Percentiles rank a stretch among this genome's conserved stretches.
These are phyloP conservation scores for Hypocreales sp. DNA, from an alignment of 2,329 filamentous ascomycete species.

Conservation along the genomic window DNA sequence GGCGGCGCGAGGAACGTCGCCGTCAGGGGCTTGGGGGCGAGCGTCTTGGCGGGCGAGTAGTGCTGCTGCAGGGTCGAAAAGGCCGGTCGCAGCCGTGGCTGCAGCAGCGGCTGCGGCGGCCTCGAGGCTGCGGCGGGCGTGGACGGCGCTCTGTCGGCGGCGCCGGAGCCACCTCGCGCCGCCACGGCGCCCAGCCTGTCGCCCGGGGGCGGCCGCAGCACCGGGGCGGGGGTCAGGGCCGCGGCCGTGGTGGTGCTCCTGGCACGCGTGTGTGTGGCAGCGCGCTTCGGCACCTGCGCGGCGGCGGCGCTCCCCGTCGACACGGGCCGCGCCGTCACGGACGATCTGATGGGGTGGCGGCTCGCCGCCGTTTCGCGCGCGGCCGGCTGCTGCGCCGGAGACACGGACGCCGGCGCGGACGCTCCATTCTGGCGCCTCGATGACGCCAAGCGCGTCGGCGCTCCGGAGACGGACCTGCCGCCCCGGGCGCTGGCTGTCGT, in stretches of 20 bases:
- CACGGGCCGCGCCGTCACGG: constrained; percentile 12
- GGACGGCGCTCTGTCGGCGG: constrained; percentile 8
- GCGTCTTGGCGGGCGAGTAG: constrained; percentile 47
- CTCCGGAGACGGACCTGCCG: constrained; percentile 4
- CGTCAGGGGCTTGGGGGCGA: constrained; percentile 46
- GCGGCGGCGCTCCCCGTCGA: constrained; percentile 12
- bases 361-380: constrained; percentile 10
- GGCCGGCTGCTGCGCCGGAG: constrained; percentile 2
- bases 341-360: constrained; percentile 16
- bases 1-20: constrained; percentile 41
- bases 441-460: constrained; percentile 9
- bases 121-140: constrained; percentile 6
- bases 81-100: constrained; percentile 29
- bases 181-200: constrained; percentile 7
- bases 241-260: constrained; percentile 16
- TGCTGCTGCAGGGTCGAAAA: constrained; percentile 53
- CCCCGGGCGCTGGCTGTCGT: too few relatives aligned
- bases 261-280: constrained; percentile 13
- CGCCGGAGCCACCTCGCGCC: constrained; percentile 3
- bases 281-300: constrained; percentile 6
- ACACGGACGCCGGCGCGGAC: too few relatives aligned
- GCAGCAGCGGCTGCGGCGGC: constrained; percentile 8
- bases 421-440: constrained; percentile 2
- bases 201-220: constrained; percentile 15
- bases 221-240: constrained; percentile 8